Conservation (phyloP, 345 rosid genomes). For the Syzygium jambos region DNA sequence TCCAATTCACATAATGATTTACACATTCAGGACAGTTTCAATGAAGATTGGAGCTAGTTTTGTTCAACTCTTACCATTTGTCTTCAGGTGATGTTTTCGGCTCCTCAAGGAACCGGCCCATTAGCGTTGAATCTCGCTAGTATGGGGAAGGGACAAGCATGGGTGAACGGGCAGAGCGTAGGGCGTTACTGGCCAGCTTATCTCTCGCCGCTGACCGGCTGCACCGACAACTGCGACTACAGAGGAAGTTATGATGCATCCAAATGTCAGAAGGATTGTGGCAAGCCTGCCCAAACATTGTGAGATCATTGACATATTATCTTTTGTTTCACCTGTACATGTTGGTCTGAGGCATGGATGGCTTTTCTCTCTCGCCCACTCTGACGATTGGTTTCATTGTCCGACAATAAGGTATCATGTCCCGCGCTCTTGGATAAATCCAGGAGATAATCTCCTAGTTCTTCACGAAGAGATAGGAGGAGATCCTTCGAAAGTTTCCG, state of each 20-base stretch:
- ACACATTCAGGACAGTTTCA: neutral
- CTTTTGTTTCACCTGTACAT: neutral
- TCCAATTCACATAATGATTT: neutral
- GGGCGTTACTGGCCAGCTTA: conserved; percentile 59
- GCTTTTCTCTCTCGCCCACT: neutral
- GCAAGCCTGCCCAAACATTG: conserved; percentile 58
- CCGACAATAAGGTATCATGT: conserved; percentile 35
- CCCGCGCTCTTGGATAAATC: conserved; percentile 45
- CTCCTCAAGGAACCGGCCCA: conserved; percentile 46
- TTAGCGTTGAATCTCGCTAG: conserved; percentile 43
- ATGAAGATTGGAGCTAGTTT: neutral
- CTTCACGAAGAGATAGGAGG: conserved; percentile 64
- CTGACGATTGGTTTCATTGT: fast-evolving
- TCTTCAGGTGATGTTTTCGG: conserved; percentile 22
- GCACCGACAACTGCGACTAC: conserved; percentile 41
- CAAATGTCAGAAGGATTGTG: conserved; percentile 47
- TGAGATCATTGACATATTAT: conserved; percentile 8
- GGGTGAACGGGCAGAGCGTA: conserved; percentile 52
- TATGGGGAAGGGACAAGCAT: conserved; percentile 71
- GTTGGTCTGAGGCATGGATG: neutral
- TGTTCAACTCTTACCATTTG: neutral
- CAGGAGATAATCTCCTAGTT: conserved; percentile 44
- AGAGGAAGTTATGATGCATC: conserved; percentile 37
- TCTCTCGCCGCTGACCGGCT: conserved; percentile 36
- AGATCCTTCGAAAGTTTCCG: conserved; percentile 40